Evolutionary conservation across 2,329 filamentous ascomycete species (phyloP), one percentile per base, ranked within the genome.

Genomic region (Sarocladiaceae sp.): DNA sequence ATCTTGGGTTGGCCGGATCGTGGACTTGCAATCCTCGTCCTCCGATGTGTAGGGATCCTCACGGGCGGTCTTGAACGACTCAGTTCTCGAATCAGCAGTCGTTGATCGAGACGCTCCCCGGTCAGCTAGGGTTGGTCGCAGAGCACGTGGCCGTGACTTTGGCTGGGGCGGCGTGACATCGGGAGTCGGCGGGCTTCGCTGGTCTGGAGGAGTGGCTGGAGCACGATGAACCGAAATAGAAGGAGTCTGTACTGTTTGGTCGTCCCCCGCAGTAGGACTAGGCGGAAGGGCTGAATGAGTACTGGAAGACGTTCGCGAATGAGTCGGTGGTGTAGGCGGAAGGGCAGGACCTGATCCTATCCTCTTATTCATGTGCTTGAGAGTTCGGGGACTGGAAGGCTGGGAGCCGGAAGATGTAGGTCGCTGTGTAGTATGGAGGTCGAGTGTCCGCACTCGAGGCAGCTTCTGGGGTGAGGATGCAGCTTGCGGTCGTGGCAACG

Each of bases 51-150:
- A 76, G 1, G 79, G 77, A 40, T 80, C 78, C 66, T 91, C 87
- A 35, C 73, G 76, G 4, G 87, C 87, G 2, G 88, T 91, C 58
- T 73, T 83, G 62, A 90, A 91, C 1, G 87, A 90, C 51, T 86
- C 84, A 20, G 83, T 77, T 35, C 78, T 78, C n/a, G 80, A 83
- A 50, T 82, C 84, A 1, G 74, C 75, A 6, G 76, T 81, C 10
- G 76, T 84, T 10, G 75, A 67, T 55, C 79, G 79, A 28, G 78
- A 80, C 20, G 68, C 66, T 35, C 71, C 66, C 29, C 78, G 76
- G 56, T 83, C 77, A 56, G 67, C 68, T 40, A 74, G 61, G 17
- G 66, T 64, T 17, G 78, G 76, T 28, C 79, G 77, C 42, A 73
- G 62, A 51, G 69, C 62, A 61, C 71, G 73, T 15, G 74, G 68